phyloP scores from a whole-genome alignment of 495 filamentous ascomycete genomes.

The Ramalina intermedia region DNA sequence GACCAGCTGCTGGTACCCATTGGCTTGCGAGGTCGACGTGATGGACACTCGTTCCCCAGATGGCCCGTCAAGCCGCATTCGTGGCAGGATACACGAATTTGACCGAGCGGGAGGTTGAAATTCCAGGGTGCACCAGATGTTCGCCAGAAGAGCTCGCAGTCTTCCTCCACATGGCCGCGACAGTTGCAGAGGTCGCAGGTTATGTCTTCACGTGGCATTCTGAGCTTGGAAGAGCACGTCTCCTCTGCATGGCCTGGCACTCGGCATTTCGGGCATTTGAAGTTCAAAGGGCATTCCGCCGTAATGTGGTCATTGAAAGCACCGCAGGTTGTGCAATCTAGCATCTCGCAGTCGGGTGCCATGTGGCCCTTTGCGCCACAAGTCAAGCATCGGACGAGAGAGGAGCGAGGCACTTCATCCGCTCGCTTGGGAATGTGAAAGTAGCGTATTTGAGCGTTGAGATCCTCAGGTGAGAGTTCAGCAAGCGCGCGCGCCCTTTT shows the following conservation, averaged over 20 bases:
- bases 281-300: constrained; percentile 24
- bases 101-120: constrained; percentile 16
- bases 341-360: constrained; percentile 28
- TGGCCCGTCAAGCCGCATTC: constrained; percentile 32
- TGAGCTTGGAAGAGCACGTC: constrained; percentile 25
- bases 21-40: constrained; percentile 14
- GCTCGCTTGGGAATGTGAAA: constrained; percentile 44
- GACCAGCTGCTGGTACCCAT: constrained; percentile 15
- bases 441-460: constrained; percentile 26
- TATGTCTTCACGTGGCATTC: constrained; percentile 21
- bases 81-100: constrained; percentile 28
- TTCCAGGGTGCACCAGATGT: constrained; percentile 16
- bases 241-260: constrained; percentile 29
- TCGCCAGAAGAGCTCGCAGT: constrained; percentile 30
- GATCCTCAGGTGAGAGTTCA: constrained; percentile 29
- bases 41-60: constrained; percentile 34
- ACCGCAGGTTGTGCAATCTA: constrained; percentile 11
- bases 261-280: constrained; percentile 31
- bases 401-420: constrained; percentile 46
- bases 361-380: constrained; percentile 33
- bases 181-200: constrained; percentile 34
- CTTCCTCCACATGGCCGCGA: constrained; percentile 25
- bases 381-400: constrained; percentile 42
- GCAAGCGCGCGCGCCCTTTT: constrained; percentile 17
- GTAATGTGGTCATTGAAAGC: constrained; percentile 9